Base-by-base conservation (phyloP, 208 protist species). In the Tritrichomonas foetus region DNA sequence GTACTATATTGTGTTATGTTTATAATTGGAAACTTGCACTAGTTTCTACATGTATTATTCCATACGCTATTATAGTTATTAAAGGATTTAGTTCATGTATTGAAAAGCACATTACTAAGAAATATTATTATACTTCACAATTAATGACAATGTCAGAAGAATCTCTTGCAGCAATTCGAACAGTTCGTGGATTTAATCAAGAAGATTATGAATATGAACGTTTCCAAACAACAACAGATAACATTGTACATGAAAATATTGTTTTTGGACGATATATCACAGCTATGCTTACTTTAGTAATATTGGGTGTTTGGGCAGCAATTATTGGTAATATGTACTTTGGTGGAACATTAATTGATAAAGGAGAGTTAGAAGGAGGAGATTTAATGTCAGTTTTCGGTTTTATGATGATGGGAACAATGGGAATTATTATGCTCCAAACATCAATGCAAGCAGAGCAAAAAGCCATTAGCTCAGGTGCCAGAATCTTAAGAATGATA, bases 321-420 rank as follows among this genome's bases (percentile, higher is more conserved):
- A 47, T 89, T 89, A 16, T 89, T n/a, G 78, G 78, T 57, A 89
- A 89, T 49, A 44, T 89, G 33, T 89, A 89, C n/a, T 89, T 57
- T 61, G 78, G 78, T 57, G 16, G 41, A 39, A 1, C 8, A 20
- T 39, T 89, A 39, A 47, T 89, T 50, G 25, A 89, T n/a, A 50
- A 8, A 50, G 44, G 0, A 0, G 47, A 47, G 33, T 57, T 89
- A 0, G 30, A 3, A 39, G 1, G 27, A 33, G 47, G 78, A 39
- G 78, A 89, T 49, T 89, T 89, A 30, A 22, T 89, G 20, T 89
- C 78, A n/a, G 25, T 44, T 49, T 89, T 44, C 41, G 78, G 78
- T 0, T 89, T 44, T n/a, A 47, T 44, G 16, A 89, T 89, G 78
- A 57, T 89, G 14, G 47, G 78, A 27, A 57, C n/a, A 20, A 89